These are phyloP conservation scores for Leccinum sublutescens DNA, from an alignment of 768 basidiomycete genomes.

Conservation along the genomic window DNA sequence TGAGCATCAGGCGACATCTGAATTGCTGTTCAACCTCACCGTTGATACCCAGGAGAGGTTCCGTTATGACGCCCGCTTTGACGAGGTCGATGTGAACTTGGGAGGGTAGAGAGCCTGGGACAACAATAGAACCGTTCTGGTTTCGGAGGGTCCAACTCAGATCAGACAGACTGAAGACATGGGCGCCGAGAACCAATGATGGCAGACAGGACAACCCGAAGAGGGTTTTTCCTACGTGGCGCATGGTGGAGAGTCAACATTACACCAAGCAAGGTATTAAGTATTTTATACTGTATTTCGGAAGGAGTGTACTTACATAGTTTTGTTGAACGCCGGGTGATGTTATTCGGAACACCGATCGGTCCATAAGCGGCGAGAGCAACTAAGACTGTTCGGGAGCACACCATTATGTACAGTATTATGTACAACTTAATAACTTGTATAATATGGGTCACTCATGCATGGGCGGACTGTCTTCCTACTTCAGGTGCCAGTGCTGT, in stretches of 20 bases:
- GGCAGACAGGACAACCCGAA: slow-evolving; percentile 5
- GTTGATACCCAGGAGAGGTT: slow-evolving; percentile 53
- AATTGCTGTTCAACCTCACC: slow-evolving; percentile 33
- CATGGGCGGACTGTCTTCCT: too few relatives aligned
- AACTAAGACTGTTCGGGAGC: too few relatives aligned
- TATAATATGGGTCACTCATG: too few relatives aligned
- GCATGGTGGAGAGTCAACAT: neutral
- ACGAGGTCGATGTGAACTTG: slow-evolving; percentile 54
- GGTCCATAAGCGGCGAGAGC: too few relatives aligned
- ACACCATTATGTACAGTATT: too few relatives aligned
- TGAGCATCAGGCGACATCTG: neutral
- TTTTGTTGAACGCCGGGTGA: too few relatives aligned
- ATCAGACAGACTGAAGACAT: slow-evolving; percentile 42
- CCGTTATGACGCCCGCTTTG: slow-evolving; percentile 51
- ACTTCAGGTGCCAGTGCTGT: too few relatives aligned
- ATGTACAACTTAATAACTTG: too few relatives aligned
- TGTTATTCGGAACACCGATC: too few relatives aligned
- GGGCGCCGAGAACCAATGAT: slow-evolving; percentile 12
- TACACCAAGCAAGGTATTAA: too few relatives aligned
- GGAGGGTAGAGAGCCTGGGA: slow-evolving; percentile 51
- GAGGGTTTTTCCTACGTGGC: neutral
- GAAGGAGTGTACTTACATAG: too few relatives aligned
- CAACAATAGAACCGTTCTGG: slow-evolving; percentile 51
- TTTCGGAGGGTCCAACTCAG: slow-evolving; percentile 54
- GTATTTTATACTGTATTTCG: too few relatives aligned